These are phyloP conservation scores for Evernia prunastri DNA, from an alignment of 495 filamentous ascomycete genomes.

Conservation along the genomic window DNA sequence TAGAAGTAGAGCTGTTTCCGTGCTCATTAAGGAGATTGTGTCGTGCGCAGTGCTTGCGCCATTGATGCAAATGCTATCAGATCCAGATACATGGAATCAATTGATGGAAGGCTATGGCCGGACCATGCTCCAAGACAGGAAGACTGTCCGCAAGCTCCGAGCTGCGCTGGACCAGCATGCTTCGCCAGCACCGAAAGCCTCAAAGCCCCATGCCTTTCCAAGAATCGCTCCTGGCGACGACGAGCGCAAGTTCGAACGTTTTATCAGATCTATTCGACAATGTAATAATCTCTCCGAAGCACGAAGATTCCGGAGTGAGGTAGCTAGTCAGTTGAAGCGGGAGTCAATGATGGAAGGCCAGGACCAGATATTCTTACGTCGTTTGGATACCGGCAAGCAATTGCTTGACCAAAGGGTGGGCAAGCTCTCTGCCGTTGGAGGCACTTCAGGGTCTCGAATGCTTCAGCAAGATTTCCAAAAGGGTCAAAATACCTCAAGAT, in stretches of 20 bases:
- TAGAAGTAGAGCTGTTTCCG: conserved; percentile 69
- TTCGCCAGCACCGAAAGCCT: conserved; percentile 66
- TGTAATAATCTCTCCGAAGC: conserved; percentile 92
- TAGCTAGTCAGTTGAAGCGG: conserved; percentile 85
- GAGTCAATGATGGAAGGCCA: conserved; percentile 71
- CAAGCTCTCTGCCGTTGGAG: conserved; percentile 64
- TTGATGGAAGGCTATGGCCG: conserved; percentile 84
- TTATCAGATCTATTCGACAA: conserved; percentile 81
- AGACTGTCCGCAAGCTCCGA: conserved; percentile 87
- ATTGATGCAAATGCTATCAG: conserved; percentile 62
- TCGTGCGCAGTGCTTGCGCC: conserved; percentile 68
- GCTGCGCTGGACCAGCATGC: conserved; percentile 94
- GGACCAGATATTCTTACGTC: conserved; percentile 77
- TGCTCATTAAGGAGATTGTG: conserved; percentile 78
- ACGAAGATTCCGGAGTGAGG: conserved; percentile 80
- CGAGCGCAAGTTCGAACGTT: conserved; percentile 89
- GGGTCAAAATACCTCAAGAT: conserved; percentile 41
- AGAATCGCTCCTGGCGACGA: conserved; percentile 63
- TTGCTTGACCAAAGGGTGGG: conserved; percentile 86
- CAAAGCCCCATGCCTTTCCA: conserved; percentile 58
- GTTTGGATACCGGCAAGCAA: conserved; percentile 84
- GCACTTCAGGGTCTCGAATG: conserved; percentile 37
- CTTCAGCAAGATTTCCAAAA: conserved; percentile 35
- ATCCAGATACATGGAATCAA: conserved; percentile 97
- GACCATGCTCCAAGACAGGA: conserved; percentile 87